Conservation (phyloP, 192 early-diverging fungal genomes). For the Umbelopsis vinacea region DNA sequence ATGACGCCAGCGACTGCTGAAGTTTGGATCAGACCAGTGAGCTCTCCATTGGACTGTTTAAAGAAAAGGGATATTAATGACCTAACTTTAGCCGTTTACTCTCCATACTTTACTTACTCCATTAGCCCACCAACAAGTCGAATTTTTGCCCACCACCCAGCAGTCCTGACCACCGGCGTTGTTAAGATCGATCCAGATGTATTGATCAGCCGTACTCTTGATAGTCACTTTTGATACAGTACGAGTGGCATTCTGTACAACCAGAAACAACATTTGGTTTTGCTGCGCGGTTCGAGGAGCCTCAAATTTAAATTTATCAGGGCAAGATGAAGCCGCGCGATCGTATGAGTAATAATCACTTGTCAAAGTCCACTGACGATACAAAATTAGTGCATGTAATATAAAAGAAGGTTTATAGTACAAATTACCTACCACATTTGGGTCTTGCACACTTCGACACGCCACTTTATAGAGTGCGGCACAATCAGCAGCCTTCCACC, state of each 20-base stretch:
- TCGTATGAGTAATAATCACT: constrained; percentile 23
- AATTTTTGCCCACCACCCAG: constrained; percentile 33
- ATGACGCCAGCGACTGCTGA: constrained; percentile 34
- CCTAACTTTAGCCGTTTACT: not conserved
- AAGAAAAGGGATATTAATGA: not conserved
- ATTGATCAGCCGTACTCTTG: not conserved
- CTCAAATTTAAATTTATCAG: constrained; percentile 26
- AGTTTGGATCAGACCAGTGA: constrained; percentile 28
- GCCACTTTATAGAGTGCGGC: constrained; percentile 18
- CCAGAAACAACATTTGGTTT: constrained; percentile 16
- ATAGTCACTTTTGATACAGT: not conserved
- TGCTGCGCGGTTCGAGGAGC: constrained; percentile 18
- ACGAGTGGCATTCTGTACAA: not conserved
- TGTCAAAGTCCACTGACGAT: constrained; percentile 35
- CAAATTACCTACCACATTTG: constrained; percentile 8
- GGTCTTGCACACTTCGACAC: constrained; percentile 23
- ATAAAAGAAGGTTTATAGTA: not conserved
- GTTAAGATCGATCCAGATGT: constrained; percentile 37
- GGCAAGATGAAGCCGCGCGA: constrained; percentile 19
- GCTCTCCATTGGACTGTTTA: constrained; percentile 10
- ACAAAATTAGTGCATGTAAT: not conserved
- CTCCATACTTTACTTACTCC: constrained; percentile 8
- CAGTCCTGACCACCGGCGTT: constrained; percentile 18
- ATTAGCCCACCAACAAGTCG: constrained; percentile 33
- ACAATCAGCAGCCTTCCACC: constrained; percentile 32